Conservation (phyloP, 1,284 basidiomycete genomes). For the Cutaneotrichosporon sp. region DNA sequence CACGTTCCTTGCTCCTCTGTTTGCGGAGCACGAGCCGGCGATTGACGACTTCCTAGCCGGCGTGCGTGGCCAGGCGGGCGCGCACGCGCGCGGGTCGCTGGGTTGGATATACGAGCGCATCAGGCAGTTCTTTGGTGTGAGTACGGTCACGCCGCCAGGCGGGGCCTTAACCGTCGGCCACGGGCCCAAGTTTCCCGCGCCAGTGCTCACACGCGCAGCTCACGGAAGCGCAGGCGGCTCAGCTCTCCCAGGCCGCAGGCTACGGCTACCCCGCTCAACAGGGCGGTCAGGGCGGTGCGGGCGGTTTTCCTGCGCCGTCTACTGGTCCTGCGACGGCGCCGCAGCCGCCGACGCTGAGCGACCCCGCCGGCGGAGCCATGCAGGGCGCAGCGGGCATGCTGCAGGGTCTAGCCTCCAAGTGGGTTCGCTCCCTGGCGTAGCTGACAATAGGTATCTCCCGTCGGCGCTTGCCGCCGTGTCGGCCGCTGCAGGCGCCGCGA, state of each 20-base stretch:
- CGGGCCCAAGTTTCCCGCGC: neutral
- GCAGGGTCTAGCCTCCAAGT: neutral
- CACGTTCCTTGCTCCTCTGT: conserved; percentile 62
- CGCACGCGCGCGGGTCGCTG: conserved; percentile 24
- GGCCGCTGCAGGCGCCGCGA: conserved; percentile 24
- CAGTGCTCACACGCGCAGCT: conserved; percentile 9
- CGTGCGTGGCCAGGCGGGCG: conserved; percentile 29
- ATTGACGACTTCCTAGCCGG: conserved; percentile 59
- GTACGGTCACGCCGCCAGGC: conserved; percentile 7
- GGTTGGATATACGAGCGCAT: conserved; percentile 41
- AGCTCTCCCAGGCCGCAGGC: conserved; percentile 8
- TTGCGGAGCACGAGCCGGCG: conserved; percentile 59
- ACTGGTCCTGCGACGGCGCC: neutral
- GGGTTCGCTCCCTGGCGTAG: neutral
- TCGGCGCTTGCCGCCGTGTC: conserved; percentile 36
- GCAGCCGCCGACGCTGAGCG: conserved; percentile 42
- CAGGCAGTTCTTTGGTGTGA: conserved; percentile 35
- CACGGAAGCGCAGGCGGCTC: conserved; percentile 8
- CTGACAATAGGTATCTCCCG: conserved; percentile 35
- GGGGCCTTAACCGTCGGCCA: too few relatives aligned
- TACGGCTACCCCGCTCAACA: neutral
- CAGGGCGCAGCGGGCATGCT: conserved; percentile 35
- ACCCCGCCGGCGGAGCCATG: conserved; percentile 42
- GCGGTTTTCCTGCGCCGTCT: neutral
- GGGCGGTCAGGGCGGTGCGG: neutral